phyloP scores from a whole-genome alignment of 2,329 filamentous ascomycete genomes.

The Berkeleyomyces basicola region DNA sequence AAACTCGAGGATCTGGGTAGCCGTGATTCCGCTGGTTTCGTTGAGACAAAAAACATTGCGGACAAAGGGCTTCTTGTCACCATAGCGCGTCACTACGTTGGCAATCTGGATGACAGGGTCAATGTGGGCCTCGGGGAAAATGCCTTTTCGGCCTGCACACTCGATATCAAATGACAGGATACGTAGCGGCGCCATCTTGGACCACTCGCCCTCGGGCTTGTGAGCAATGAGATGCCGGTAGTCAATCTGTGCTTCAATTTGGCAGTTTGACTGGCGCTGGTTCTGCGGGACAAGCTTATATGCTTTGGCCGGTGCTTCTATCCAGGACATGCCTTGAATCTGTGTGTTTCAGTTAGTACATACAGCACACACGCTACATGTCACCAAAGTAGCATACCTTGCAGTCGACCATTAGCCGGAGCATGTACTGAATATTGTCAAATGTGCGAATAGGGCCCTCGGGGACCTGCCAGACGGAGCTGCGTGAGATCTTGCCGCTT shows the following conservation, averaged over 20 bases:
- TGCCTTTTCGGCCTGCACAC: constrained; percentile 90
- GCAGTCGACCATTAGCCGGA: constrained; percentile 96
- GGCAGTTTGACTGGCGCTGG: constrained; percentile 75
- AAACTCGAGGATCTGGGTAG: constrained; percentile 80
- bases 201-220: constrained; percentile 82
- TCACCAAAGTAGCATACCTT: constrained; percentile 36
- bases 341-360: constrained; percentile 21
- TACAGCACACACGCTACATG: neutral
- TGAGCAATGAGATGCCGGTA: constrained; percentile 77
- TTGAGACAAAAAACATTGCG: constrained; percentile 94
- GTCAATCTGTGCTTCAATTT: constrained; percentile 79
- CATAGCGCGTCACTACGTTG: constrained; percentile 85
- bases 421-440: constrained; percentile 86
- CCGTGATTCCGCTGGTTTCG: constrained; percentile 82
- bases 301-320: constrained; percentile 60
- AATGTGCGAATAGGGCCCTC: constrained; percentile 67
- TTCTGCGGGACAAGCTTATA: constrained; percentile 53
- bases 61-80: constrained; percentile 89
- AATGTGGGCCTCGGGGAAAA: constrained; percentile 82
- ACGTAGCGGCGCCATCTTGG: constrained; percentile 88
- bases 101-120: constrained; percentile 98
- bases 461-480: constrained; percentile 63
- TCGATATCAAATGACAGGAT: constrained; percentile 97
- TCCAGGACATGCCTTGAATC: constrained; percentile 95
- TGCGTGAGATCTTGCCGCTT: constrained; percentile 66